Percentiles rank a stretch among this genome's conserved stretches.
Conservation (phyloP, 768 basidiomycete genomes). For the Cyathus striatus region DNA sequence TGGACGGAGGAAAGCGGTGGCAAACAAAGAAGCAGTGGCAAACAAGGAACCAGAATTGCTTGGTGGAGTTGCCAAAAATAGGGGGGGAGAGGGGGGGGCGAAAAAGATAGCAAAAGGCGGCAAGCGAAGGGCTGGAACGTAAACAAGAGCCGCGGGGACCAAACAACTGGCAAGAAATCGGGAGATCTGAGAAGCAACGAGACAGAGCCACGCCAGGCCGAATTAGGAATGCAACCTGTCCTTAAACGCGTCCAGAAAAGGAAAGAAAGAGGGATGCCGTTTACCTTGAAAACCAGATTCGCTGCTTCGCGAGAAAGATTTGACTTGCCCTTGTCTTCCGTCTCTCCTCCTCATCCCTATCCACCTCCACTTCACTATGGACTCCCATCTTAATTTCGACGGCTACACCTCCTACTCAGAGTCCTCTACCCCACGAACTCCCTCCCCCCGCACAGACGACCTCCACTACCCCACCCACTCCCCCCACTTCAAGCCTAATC, state of each 20-base stretch:
- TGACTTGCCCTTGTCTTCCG: conserved; percentile 5
- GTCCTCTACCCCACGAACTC: conserved; percentile 68
- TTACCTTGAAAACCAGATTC: conserved; percentile 8
- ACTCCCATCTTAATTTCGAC: conserved; percentile 51
- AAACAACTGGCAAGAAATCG: too few relatives aligned
- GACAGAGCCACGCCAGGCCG: neutral
- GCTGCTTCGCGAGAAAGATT: conserved; percentile 6
- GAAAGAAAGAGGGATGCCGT: too few relatives aligned
- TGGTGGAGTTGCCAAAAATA: too few relatives aligned
- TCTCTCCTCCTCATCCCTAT: conserved; percentile 4
- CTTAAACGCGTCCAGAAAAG: too few relatives aligned
- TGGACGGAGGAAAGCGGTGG: too few relatives aligned
- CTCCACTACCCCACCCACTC: too few relatives aligned
- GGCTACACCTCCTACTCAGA: conserved; percentile 62
- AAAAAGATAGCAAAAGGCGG: too few relatives aligned
- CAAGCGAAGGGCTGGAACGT: too few relatives aligned
- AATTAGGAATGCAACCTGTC: neutral
- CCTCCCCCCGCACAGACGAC: conserved; percentile 52
- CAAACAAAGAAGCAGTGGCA: neutral
- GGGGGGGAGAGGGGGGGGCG: too few relatives aligned
- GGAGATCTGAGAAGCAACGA: too few relatives aligned
- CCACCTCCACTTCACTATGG: conserved; percentile 26
- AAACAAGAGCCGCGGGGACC: too few relatives aligned
- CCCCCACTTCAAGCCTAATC: conserved; percentile 20
- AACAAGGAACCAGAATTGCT: too few relatives aligned